Evolutionary conservation across 1,284 basidiomycete species (phyloP).

Genomic region (Melampsora americana): DNA sequence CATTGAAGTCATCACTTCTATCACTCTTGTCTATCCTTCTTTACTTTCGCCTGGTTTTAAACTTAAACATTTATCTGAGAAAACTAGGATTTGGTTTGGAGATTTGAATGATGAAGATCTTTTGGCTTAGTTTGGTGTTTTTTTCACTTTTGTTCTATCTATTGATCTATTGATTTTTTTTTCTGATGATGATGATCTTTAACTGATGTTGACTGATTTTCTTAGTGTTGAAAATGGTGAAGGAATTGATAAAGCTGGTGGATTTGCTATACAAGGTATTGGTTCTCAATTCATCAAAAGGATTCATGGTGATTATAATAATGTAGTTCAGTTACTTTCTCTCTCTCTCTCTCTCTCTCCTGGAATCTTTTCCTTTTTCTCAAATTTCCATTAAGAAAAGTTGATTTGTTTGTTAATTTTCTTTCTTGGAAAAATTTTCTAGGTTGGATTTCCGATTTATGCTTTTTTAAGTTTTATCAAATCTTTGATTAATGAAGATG

Average conservation of each 20-base stretch:
- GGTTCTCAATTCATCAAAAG: slow-evolving; percentile 24
- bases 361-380: neutral
- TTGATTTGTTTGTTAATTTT: too few species aligned
- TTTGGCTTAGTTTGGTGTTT: slow-evolving; percentile 17
- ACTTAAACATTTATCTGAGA: slow-evolving; percentile 20
- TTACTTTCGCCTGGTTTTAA: slow-evolving; percentile 22
- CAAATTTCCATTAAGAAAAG: too few species aligned
- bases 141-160: neutral
- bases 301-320: slow-evolving; percentile 39
- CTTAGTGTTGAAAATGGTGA: slow-evolving; percentile 28
- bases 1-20: slow-evolving; percentile 9
- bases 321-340: slow-evolving; percentile 14
- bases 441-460: slow-evolving; percentile 34
- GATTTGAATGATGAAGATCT: slow-evolving; percentile 18
- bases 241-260: slow-evolving; percentile 38
- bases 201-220: neutral
- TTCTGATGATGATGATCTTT: neutral
- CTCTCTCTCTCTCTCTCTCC: neutral
- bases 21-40: slow-evolving; percentile 29
- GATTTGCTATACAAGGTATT: slow-evolving; percentile 20
- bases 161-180: neutral
- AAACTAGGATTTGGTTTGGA: slow-evolving; percentile 30
- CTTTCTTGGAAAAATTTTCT: neutral
- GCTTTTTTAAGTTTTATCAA: slow-evolving; percentile 28
- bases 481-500: slow-evolving; percentile 19